Evolutionary conservation across 2,329 filamentous ascomycete genomes (phyloP).

Genomic region (Leptographium procerum): DNA sequence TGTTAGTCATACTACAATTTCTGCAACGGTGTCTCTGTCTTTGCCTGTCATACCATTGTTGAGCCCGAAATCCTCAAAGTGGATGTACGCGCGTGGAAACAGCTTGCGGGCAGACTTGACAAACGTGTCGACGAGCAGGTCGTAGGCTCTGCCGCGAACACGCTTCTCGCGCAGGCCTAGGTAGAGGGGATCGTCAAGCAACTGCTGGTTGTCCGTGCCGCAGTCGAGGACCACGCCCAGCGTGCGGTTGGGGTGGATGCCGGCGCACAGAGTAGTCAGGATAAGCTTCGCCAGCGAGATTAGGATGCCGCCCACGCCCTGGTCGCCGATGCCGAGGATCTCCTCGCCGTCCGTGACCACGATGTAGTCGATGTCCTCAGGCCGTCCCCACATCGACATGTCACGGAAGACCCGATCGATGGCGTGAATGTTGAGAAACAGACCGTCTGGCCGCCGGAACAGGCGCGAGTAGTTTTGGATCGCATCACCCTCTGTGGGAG

Average conservation of each 20-base stretch:
- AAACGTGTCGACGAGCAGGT: conserved; percentile 66
- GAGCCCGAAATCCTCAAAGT: conserved; percentile 83
- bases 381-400: conserved; percentile 54
- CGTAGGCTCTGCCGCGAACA: conserved; percentile 60
- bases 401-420: conserved; percentile 53
- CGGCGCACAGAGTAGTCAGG: conserved; percentile 76
- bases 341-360: conserved; percentile 66
- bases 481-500: conserved; percentile 79
- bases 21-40: not conserved
- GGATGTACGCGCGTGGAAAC: conserved; percentile 72
- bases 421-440: conserved; percentile 66
- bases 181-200: conserved; percentile 68
- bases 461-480: conserved; percentile 74
- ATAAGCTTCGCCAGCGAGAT: conserved; percentile 78
- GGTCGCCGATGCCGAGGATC: conserved; percentile 82
- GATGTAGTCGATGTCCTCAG: conserved; percentile 77
- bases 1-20: not conserved
- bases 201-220: conserved; percentile 67
- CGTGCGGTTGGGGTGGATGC: conserved; percentile 67
- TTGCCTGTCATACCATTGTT: conserved; percentile 42
- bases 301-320: conserved; percentile 73
- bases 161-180: conserved; percentile 60
- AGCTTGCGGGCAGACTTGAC: conserved; percentile 54
- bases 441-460: conserved; percentile 69
- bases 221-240: conserved; percentile 77